Base-by-base conservation (phyloP, 371 early-diverging fungal species). In the Mortierella sp. region DNA sequence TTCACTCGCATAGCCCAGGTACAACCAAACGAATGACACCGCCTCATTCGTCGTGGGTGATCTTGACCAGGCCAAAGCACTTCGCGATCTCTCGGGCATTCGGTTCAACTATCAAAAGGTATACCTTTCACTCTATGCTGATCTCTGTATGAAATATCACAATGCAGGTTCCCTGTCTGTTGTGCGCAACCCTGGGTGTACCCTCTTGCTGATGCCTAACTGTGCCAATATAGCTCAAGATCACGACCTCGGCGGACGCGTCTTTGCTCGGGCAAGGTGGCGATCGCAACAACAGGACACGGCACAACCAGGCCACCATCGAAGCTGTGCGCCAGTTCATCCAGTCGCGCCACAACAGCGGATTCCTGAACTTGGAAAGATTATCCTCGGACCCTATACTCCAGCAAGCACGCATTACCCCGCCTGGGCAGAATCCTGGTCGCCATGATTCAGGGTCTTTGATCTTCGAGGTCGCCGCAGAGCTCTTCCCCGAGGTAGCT, bases 401-500 rank as follows among this genome's bases (percentile, higher is more conserved):
- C 11, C 78, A 64, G 13, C 26, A 43, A 0, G 83, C 70, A 9
- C 65, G 39, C 8, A 66, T 78, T 13, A 34, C 48, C 9, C 67
- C 76, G 7, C 83, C 83, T 22, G 83, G 83, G 22, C 53, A 52
- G 2, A 40, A 39, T 11, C 64, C n/a, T 40, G 71, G 65, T 2
- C 58, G 72, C 1, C 66, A 37, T 31, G 83, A 83, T 37, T 61
- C 66, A 55, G 79, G 79, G 40, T n/a, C 70, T 2, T 73, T 78
- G 9, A 75, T 83, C 55, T 73, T 83, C 68, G 76, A 78, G 29
- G 72, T 68, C 22, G 83, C 83, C 0, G 73, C 76, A 0, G 71
- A 83, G 40, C 50, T 78, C 22, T 83, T 73, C 68, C 83, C 83
- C 10, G 73, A 83, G 13, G 83, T 83, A 73, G 13, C 68, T 16